A percentile compares a stretch with the other conserved stretches of the same genome.
These are phyloP conservation scores for Populus euphratica DNA, from an alignment of 345 rosid species.

Conservation along the genomic window DNA sequence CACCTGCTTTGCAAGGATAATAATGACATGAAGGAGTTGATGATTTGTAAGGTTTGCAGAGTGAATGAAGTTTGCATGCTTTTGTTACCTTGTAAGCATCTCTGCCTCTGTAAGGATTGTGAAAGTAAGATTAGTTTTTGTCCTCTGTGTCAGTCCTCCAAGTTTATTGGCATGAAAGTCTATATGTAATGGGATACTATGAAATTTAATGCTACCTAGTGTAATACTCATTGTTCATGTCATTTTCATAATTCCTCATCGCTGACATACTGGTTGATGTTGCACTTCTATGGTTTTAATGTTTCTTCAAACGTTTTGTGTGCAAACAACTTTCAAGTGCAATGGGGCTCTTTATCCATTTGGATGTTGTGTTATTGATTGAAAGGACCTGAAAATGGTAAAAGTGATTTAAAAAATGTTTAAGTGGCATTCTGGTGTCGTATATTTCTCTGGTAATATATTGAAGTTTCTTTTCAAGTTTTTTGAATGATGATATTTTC, in stretches of 20 bases:
- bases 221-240: conserved; percentile 20
- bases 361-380: not conserved
- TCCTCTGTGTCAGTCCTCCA: conserved; percentile 76
- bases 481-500: not conserved
- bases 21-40: conserved; percentile 37
- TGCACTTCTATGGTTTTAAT: conserved; percentile 1
- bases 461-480: not conserved
- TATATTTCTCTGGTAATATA: not conserved
- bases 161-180: conserved; percentile 77
- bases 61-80: conserved; percentile 74
- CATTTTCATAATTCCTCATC: conserved; percentile 11
- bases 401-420: not conserved
- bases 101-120: conserved; percentile 85
- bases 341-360: not conserved
- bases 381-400: not conserved
- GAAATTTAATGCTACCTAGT: conserved; percentile 19
- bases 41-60: conserved; percentile 74
- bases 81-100: conserved; percentile 90
- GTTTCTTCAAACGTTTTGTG: not conserved
- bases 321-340: not conserved
- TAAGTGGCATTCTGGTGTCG: not conserved
- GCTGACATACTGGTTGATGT: not conserved
- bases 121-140: conserved; percentile 80
- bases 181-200: conserved; percentile 45
- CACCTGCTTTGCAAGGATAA: conserved; percentile 45